phyloP scores from a whole-genome alignment of 805 yeast species.

The Candida nemodendra region DNA sequence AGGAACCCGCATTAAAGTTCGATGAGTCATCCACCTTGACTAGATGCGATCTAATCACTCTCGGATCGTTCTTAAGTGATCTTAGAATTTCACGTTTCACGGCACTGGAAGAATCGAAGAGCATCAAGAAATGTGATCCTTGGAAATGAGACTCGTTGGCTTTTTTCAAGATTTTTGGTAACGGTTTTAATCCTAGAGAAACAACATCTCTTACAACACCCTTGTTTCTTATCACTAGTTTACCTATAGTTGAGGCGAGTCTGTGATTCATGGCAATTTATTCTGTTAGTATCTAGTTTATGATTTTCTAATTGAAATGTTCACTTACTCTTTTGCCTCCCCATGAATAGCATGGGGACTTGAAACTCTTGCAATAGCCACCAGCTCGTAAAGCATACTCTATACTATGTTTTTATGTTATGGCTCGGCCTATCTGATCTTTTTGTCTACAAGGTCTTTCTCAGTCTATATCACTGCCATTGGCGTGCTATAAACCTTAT shows the following conservation, averaged over 20 bases:
- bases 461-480: slow-evolving; percentile 3
- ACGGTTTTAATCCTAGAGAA: slow-evolving; percentile 71
- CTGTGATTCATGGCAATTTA: slow-evolving; percentile 3
- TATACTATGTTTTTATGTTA: too few species aligned
- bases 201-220: slow-evolving; percentile 88
- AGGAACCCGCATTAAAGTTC: slow-evolving; percentile 54
- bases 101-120: slow-evolving; percentile 81
- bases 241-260: slow-evolving; percentile 63
- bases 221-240: slow-evolving; percentile 78
- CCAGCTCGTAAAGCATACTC: slow-evolving; percentile 92
- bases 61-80: slow-evolving; percentile 82
- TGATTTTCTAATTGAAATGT: background rate
- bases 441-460: too few species aligned
- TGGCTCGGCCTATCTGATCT: too few species aligned
- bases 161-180: slow-evolving; percentile 79
- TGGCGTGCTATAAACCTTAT: background rate
- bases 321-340: slow-evolving; percentile 59
- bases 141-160: slow-evolving; percentile 89
- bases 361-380: slow-evolving; percentile 82
- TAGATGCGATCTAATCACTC: slow-evolving; percentile 78
- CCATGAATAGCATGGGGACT: slow-evolving; percentile 50
- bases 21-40: slow-evolving; percentile 58
- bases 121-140: slow-evolving; percentile 83
- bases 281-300: slow-evolving; percentile 3
- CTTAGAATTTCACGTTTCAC: slow-evolving; percentile 85